Conservation (phyloP, 2,329 filamentous ascomycete species). For the Thermothelomyces thermophilus region DNA sequence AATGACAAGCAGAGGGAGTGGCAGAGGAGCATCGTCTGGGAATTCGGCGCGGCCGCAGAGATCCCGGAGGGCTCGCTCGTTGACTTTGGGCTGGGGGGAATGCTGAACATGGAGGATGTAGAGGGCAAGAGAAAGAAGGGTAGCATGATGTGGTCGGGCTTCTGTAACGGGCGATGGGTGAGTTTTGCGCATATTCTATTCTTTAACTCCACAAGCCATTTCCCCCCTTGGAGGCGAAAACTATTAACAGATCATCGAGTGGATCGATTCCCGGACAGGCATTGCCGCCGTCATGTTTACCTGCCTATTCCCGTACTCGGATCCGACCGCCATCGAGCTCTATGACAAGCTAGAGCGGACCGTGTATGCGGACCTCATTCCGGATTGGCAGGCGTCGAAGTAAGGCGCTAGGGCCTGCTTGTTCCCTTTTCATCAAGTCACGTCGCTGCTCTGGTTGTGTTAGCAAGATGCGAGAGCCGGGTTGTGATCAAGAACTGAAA, state of each 20-base stretch:
- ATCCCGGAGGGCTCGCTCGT: slow-evolving; percentile 30
- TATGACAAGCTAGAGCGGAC: slow-evolving; percentile 36
- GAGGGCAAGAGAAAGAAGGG: slow-evolving; percentile 36
- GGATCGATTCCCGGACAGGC: slow-evolving; percentile 31
- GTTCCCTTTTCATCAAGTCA: not conserved
- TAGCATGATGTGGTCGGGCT: slow-evolving; percentile 39
- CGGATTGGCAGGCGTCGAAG: not conserved
- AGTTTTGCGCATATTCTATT: slow-evolving; percentile 20
- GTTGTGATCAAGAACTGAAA: too few relatives aligned
- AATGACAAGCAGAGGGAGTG: slow-evolving; percentile 26
- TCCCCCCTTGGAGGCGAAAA: not conserved
- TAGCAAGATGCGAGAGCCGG: too few relatives aligned
- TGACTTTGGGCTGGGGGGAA: slow-evolving; percentile 35
- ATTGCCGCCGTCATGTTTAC: slow-evolving; percentile 36
- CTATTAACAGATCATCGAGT: slow-evolving; percentile 17
- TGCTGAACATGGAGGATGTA: slow-evolving; percentile 35
- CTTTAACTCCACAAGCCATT: too few relatives aligned
- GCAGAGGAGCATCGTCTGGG: slow-evolving; percentile 18
- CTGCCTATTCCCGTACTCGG: slow-evolving; percentile 34
- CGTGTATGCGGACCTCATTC: slow-evolving; percentile 30
- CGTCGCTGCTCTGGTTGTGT: too few relatives aligned
- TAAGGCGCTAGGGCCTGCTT: not conserved
- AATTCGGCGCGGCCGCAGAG: slow-evolving; percentile 31
- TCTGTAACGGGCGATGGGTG: slow-evolving; percentile 38
- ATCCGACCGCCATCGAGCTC: slow-evolving; percentile 31